Evolutionary conservation across 257 asterid genomes (phyloP).

Genomic region (Mentha longifolia): DNA sequence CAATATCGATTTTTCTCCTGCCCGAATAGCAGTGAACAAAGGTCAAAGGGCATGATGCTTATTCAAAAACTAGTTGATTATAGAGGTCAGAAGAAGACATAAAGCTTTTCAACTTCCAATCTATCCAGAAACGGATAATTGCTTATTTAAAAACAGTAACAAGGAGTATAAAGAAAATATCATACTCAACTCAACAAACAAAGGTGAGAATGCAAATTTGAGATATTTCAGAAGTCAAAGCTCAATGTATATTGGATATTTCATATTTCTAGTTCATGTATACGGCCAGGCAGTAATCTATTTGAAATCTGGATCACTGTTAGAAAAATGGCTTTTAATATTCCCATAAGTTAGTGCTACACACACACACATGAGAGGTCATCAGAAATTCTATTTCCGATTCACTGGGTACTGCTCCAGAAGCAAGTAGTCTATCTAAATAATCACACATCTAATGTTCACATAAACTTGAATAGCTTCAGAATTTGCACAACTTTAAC

Average conservation of each 20-base stretch:
- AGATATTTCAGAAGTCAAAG: background rate
- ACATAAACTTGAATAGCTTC: no score
- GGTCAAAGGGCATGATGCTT: background rate
- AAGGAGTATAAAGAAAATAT: background rate
- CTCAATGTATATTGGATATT: background rate
- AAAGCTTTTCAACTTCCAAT: background rate
- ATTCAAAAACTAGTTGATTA: background rate
- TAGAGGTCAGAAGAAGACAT: background rate
- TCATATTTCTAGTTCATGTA: no score
- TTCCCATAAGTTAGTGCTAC: background rate
- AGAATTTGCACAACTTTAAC: background rate
- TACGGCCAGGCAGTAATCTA: background rate
- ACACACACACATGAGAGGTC: background rate
- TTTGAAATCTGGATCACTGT: background rate
- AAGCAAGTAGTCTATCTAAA: no score
- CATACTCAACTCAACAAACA: background rate
- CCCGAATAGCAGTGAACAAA: background rate
- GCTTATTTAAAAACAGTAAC: background rate
- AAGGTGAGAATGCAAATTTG: background rate
- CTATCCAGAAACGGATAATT: background rate
- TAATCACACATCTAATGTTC: no score
- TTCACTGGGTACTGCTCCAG: no score
- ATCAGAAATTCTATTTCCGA: no score
- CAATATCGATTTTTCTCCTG: background rate
- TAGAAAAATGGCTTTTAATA: background rate